Evolutionary conservation across 306 rosid species (phyloP), one percentile per base, ranked within the genome.

Genomic region (Casuarina glauca): DNA sequence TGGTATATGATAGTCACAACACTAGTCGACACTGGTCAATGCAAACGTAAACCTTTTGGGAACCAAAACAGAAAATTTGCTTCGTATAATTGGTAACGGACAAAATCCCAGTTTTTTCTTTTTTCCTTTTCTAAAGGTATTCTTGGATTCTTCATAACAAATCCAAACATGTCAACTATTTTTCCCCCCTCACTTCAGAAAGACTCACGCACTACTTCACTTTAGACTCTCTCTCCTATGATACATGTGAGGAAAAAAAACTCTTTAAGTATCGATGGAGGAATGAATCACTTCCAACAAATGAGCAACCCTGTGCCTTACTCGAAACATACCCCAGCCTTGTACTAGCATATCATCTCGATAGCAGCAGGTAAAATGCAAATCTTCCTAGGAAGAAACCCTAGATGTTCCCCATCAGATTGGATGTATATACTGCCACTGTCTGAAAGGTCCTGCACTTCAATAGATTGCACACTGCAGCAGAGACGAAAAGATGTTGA

Each of bases 321-420:
- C 3, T 66, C 9, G 46, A 46, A 57, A 10, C 73, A 69, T 74
- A 46, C 72, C 70, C 63, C 5, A 17, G 73, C 16, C 50, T 45
- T 43, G 72, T 39, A 20, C 92, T 90, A 95, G 73, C 90, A 82
- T 46, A 95, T 92, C 98, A 95, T 88, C 91, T 92, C 96, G 15
- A 95, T 83, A 4, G 92, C 93, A 81, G 85, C 87, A 38, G 97
- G 98, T 67, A 92, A 75, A 79, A 91, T 72, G 74, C 85, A 15
- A 75, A 95, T 85, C 78, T 86, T 95, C 85, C 88, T 91, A 0
- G 97, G 97, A 81, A 92, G 93, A 82, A 88, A 92, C 43, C 98
- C 98, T 77, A 95, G 69, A 86, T 91, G 87, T 69, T 95, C 98
- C 32, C 98, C 98, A 72, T 95, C 98, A 35, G 97, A 89, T 87